These are phyloP conservation scores for Alternaria dauci DNA, from an alignment of 2,329 filamentous ascomycete genomes.

Conservation along the genomic window DNA sequence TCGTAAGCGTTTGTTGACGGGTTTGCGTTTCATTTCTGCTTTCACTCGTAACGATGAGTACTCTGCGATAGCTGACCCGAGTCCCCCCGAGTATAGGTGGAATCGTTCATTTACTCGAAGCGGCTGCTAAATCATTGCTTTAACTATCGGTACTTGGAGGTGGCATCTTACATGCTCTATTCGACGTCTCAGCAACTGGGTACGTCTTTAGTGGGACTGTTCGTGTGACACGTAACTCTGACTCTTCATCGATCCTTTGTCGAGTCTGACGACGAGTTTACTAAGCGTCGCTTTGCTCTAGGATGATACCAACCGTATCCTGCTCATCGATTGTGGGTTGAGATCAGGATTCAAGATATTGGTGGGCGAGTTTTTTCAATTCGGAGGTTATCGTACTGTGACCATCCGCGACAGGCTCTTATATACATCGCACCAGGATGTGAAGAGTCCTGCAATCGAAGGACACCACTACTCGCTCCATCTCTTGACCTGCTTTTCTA, in stretches of 20 bases:
- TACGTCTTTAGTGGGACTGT: not conserved
- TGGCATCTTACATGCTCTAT: not conserved
- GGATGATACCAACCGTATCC: not conserved
- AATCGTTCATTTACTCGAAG: not conserved
- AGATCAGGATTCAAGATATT: not conserved
- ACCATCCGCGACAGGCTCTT: too few relatives aligned
- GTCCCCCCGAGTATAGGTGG: not conserved
- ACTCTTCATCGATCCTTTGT: not conserved
- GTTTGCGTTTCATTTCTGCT: not conserved
- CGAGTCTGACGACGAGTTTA: slow-evolving; percentile 1
- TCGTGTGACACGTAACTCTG: not conserved
- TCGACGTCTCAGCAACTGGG: not conserved
- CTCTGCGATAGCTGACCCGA: not conserved
- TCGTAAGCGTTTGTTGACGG: not conserved
- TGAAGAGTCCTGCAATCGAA: too few relatives aligned
- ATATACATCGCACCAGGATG: too few relatives aligned
- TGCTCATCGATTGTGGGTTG: not conserved
- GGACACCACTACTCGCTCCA: too few relatives aligned
- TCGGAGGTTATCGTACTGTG: too few relatives aligned
- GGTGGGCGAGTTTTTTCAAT: too few relatives aligned
- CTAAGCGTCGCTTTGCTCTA: too few relatives aligned
- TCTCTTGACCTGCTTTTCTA: too few relatives aligned
- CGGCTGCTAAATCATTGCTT: not conserved
- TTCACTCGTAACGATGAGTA: not conserved
- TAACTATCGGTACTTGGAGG: not conserved